Evolutionary conservation across 2,329 filamentous ascomycete species (phyloP), one percentile per base, ranked within the genome.

Genomic region (Epicoccum nigrum): DNA sequence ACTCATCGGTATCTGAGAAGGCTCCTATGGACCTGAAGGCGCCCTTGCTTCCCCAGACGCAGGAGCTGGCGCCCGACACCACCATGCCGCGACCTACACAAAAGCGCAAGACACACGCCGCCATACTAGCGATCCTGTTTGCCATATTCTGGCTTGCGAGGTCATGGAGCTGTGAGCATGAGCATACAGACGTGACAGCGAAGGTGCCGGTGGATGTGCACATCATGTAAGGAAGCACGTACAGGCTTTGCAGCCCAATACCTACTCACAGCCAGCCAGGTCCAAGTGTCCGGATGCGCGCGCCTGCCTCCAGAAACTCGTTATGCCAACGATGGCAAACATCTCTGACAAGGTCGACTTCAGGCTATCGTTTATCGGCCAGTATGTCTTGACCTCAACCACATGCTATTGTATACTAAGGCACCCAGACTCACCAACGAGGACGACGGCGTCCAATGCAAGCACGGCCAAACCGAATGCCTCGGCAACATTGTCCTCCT

Each of bases 401-500:
- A 17, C 2, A 31, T 2, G 9, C 5, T 16, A 9, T 6, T 25
- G 25, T 11, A 4, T 17, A 13, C 30, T 41, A 17, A 51, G 33
- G 19, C 4, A 11, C 11, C 15, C 15, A 82, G 88, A 74, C 64
- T 86, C 76, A 76, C 79, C 37, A 86, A 89, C 42, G 80, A 86
- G 56, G 88, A 94, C 64, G 90, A 92, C 63, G 92, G 91, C 46
- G 87, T 97, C 53, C 80, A 85, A 27, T 99, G 94, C 79, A 93
- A 81, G 76, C 94, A 99, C 72, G 94, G 94, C 7, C 89, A 92
- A 4, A 82, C 81, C 33, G 94, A 99, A 76, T 99, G 90, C 73
- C 84, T 97, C 65, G 94, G 94, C 55, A 92, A 99, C 76, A 96
- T 96, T 70, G 81, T 99, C 73, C 88, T 96, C 72, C 87, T 99